Conservation (phyloP, 1,139 yeast genomes). For the Pichia sp. region DNA sequence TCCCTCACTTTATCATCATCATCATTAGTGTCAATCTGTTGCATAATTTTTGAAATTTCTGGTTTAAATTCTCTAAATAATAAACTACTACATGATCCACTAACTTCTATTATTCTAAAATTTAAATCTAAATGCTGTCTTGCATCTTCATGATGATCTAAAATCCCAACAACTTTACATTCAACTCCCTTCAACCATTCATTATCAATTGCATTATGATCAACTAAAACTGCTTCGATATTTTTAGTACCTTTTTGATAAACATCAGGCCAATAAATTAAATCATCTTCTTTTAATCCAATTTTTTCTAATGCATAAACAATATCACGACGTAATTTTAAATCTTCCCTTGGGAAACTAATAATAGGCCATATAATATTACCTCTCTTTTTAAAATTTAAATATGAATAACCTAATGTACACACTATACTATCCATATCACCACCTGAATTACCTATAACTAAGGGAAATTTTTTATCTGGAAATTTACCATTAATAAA, state of each 20-base stretch:
- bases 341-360: constrained; percentile 62
- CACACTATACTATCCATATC: constrained; percentile 84
- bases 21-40: too few species aligned
- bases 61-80: constrained; percentile 30
- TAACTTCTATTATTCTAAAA: constrained; percentile 25
- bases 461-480: constrained; percentile 31
- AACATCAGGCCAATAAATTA: constrained; percentile 57
- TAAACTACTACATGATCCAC: constrained; percentile 77
- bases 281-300: constrained; percentile 40
- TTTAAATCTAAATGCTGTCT: too few species aligned
- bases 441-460: constrained; percentile 78
- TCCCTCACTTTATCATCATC: too few species aligned
- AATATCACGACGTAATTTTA: constrained; percentile 67
- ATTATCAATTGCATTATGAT: constrained; percentile 50
- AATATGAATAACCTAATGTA: constrained; percentile 64
- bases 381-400: constrained; percentile 12
- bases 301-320: constrained; percentile 44
- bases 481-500: too few species aligned
- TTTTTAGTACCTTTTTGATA: constrained; percentile 15
- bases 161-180: constrained; percentile 46
- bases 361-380: constrained; percentile 52
- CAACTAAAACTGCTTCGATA: constrained; percentile 49
- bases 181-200: constrained; percentile 34
- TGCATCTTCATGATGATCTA: constrained; percentile 79
- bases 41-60: too few species aligned